Evolutionary conservation across 1,284 basidiomycete species (phyloP).

Genomic region (Ceratorhiza oryzae-sativae): DNA sequence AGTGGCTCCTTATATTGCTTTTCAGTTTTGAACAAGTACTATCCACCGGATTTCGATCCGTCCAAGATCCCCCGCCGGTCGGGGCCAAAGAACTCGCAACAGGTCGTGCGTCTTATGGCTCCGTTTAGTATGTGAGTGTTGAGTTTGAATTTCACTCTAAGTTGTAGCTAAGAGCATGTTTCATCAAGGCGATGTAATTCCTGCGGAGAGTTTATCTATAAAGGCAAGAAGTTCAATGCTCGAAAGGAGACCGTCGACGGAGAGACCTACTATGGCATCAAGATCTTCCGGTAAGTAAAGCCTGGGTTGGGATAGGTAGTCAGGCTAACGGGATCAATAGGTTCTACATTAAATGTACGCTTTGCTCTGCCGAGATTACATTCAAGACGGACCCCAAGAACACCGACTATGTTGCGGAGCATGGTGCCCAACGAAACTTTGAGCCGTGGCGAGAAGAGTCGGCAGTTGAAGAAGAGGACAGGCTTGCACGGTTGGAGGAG

Average conservation of each 20-base stretch:
- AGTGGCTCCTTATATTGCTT: background rate
- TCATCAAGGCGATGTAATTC: slow-evolving; percentile 82
- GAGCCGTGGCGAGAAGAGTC: slow-evolving; percentile 88
- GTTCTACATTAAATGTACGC: slow-evolving; percentile 86
- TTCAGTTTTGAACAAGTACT: slow-evolving; percentile 78
- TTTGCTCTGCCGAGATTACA: slow-evolving; percentile 97
- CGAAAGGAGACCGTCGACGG: slow-evolving; percentile 97
- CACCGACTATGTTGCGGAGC: slow-evolving; percentile 91
- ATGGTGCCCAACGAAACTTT: slow-evolving; percentile 93
- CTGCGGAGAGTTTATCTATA: slow-evolving; percentile 97
- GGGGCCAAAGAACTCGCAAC: slow-evolving; percentile 89
- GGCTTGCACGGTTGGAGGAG: slow-evolving; percentile 81
- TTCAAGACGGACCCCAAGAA: slow-evolving; percentile 99
- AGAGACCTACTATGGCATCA: slow-evolving; percentile 98
- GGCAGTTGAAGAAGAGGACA: slow-evolving; percentile 75
- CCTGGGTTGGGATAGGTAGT: too few species aligned
- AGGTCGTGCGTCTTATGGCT: slow-evolving; percentile 98
- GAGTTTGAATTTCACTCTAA: slow-evolving; percentile 1
- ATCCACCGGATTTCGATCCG: slow-evolving; percentile 96
- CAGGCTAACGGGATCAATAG: too few species aligned
- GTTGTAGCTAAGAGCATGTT: slow-evolving; percentile 41
- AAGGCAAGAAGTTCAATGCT: slow-evolving; percentile 99
- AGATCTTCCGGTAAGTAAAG: slow-evolving; percentile 76
- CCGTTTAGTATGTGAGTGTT: slow-evolving; percentile 89
- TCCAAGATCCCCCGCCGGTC: slow-evolving; percentile 92